Conservation (phyloP, 2,329 filamentous ascomycete species). For the Lojkania enalia region DNA sequence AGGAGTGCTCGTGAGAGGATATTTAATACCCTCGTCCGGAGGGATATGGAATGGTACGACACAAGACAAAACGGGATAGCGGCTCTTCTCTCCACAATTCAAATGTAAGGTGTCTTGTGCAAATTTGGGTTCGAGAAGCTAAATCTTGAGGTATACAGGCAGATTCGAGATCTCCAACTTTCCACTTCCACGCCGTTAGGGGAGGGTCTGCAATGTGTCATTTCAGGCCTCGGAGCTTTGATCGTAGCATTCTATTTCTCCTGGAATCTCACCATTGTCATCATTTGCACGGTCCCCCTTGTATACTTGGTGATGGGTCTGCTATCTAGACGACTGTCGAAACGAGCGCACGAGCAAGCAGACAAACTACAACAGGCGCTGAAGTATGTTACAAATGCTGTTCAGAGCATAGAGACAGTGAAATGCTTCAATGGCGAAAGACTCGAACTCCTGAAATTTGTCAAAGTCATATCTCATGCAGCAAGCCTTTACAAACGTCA, state of each 20-base stretch:
- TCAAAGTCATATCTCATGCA: slow-evolving; percentile 59
- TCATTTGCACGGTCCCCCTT: slow-evolving; percentile 72
- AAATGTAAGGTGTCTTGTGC: slow-evolving; percentile 63
- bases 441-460: slow-evolving; percentile 70
- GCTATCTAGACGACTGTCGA: slow-evolving; percentile 64
- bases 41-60: slow-evolving; percentile 84
- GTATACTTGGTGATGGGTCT: slow-evolving; percentile 63
- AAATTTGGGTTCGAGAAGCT: not conserved
- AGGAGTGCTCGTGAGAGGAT: slow-evolving; percentile 64
- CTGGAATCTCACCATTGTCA: slow-evolving; percentile 81
- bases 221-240: slow-evolving; percentile 68
- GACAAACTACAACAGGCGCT: slow-evolving; percentile 69
- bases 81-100: slow-evolving; percentile 70
- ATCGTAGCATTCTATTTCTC: slow-evolving; percentile 75
- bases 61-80: slow-evolving; percentile 69
- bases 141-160: slow-evolving; percentile 54
- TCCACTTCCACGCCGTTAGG: slow-evolving; percentile 81
- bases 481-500: slow-evolving; percentile 68
- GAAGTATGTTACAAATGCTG: slow-evolving; percentile 69
- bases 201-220: slow-evolving; percentile 64
- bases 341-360: slow-evolving; percentile 71
- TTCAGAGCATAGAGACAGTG: slow-evolving; percentile 78
- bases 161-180: slow-evolving; percentile 79
- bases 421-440: slow-evolving; percentile 81
- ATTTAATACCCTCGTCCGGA: slow-evolving; percentile 70